phyloP scores from a whole-genome alignment of 306 rosid species.

The Cicer judaicum region DNA sequence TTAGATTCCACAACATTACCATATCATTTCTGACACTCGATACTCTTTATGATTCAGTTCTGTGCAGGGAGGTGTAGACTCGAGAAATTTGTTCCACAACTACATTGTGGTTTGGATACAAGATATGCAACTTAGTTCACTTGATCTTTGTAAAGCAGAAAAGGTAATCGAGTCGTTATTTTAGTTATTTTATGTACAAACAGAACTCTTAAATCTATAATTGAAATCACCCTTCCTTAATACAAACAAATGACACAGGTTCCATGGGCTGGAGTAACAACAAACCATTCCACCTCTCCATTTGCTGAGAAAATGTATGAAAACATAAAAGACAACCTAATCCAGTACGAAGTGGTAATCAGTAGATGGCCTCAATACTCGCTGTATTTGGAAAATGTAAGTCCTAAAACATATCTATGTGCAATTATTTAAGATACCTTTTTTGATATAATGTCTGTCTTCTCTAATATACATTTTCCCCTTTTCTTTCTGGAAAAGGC shows the following conservation, averaged over 20 bases:
- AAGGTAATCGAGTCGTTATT: constrained; percentile 59
- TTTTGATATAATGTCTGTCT: neutral
- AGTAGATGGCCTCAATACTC: constrained; percentile 98
- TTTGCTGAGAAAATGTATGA: constrained; percentile 97
- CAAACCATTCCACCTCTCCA: constrained; percentile 88
- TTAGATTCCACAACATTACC: constrained; percentile 6
- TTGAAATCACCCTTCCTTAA: constrained; percentile 35
- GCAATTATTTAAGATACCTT: constrained; percentile 19
- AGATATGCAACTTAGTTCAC: constrained; percentile 84
- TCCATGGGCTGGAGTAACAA: constrained; percentile 95
- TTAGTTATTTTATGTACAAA: constrained; percentile 35
- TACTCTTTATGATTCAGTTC: constrained; percentile 56
- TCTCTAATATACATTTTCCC: neutral
- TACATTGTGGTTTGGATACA: constrained; percentile 95
- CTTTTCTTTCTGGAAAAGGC: constrained; percentile 61
- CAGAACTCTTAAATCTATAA: neutral
- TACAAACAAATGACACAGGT: constrained; percentile 62
- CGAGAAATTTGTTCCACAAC: constrained; percentile 82
- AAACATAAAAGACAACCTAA: constrained; percentile 72
- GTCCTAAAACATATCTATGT: constrained; percentile 42
- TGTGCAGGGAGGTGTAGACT: constrained; percentile 80
- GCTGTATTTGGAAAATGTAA: constrained; percentile 81
- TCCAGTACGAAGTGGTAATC: constrained; percentile 82
- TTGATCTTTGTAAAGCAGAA: constrained; percentile 92
- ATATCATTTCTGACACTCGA: constrained; percentile 45